Percentiles rank a stretch among this genome's conserved stretches.
Conservation (phyloP, 164 flowering plant genomes). For the Stephania cephalantha region DNA sequence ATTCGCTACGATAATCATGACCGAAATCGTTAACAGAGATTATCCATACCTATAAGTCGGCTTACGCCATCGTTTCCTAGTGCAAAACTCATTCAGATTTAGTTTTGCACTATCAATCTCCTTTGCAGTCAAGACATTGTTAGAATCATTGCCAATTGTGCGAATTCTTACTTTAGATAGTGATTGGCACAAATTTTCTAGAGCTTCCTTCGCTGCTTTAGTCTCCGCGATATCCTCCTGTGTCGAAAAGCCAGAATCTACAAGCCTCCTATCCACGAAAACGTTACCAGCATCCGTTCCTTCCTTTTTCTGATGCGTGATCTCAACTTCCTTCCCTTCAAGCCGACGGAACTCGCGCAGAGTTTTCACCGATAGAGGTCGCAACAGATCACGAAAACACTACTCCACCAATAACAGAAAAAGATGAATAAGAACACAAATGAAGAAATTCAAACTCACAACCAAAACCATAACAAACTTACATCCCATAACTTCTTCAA, state of each 20-base stretch:
- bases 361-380: too few relatives aligned
- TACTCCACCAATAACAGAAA: conserved; percentile 17
- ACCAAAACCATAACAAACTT: not conserved
- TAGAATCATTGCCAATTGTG: not conserved
- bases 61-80: conserved; percentile 47
- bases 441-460: not conserved
- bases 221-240: conserved; percentile 48
- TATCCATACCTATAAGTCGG: conserved; percentile 44
- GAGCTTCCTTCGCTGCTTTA: conserved; percentile 49
- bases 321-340: conserved; percentile 40
- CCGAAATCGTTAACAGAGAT: not conserved
- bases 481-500: conserved; percentile 60
- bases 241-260: conserved; percentile 40
- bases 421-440: not conserved
- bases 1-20: not conserved
- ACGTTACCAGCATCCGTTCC: conserved; percentile 30
- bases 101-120: conserved; percentile 52
- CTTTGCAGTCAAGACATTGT: conserved; percentile 3
- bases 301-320: conserved; percentile 29
- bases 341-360: too few relatives aligned
- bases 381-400: conserved; percentile 38
- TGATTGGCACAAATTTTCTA: too few relatives aligned
- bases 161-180: not conserved
- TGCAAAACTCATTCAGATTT: conserved; percentile 45
- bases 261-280: conserved; percentile 41